Conservation (phyloP, 2,329 filamentous ascomycete genomes). For the Colletotrichum zoysiae region DNA sequence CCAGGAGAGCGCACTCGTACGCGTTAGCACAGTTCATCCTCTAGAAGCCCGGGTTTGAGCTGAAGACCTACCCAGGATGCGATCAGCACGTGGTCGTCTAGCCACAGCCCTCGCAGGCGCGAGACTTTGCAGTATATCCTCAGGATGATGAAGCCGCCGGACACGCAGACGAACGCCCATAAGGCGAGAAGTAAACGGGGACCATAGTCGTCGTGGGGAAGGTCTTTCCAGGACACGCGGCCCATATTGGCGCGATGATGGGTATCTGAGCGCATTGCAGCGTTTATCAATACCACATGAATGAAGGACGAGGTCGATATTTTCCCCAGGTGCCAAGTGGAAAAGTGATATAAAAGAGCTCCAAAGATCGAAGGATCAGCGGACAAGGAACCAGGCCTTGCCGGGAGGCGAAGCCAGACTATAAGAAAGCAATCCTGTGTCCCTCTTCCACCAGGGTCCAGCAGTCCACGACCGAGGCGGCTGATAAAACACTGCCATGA, state of each 20-base stretch:
- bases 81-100: conserved; percentile 43
- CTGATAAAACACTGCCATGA: conserved; percentile 16
- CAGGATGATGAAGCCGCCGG: conserved; percentile 41
- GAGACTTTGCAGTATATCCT: conserved; percentile 44
- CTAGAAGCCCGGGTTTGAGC: too few species aligned
- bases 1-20: conserved; percentile 26
- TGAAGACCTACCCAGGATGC: conserved; percentile 42
- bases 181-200: conserved; percentile 30
- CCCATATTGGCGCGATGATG: conserved; percentile 17
- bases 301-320: background rate
- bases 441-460: background rate
- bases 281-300: background rate
- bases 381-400: conserved; percentile 5
- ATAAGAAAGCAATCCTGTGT: conserved; percentile 23
- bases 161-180: conserved; percentile 31
- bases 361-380: conserved; percentile 28
- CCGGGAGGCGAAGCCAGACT: conserved; percentile 25
- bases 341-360: conserved; percentile 18
- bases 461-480: conserved; percentile 7
- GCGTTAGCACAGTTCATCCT: background rate
- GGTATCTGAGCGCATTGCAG: background rate
- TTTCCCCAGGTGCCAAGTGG: conserved; percentile 6
- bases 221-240: conserved; percentile 27
- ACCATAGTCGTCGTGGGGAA: conserved; percentile 40
- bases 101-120: conserved; percentile 38